phyloP scores from a whole-genome alignment of 2,329 filamentous ascomycete genomes.

The Stagonosporopsis chrysanthemi region DNA sequence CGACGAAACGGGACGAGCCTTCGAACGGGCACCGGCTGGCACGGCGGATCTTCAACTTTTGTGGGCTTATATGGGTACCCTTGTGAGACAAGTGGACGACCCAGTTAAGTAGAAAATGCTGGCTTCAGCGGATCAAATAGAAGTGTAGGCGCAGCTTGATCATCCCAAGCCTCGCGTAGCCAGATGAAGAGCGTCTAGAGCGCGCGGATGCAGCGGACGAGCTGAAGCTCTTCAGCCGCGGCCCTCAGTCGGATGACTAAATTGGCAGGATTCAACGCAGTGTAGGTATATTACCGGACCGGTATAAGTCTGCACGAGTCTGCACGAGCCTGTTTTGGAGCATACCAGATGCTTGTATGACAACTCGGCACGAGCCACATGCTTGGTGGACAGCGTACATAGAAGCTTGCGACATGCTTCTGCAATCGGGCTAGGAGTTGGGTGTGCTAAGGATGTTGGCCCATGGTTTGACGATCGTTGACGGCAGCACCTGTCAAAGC shows the following conservation, averaged over 20 bases:
- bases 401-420: background rate
- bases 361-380: background rate
- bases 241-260: background rate
- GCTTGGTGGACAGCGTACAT: background rate
- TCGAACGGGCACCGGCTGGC: constrained; percentile 7
- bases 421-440: background rate
- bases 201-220: background rate
- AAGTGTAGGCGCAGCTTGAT: background rate
- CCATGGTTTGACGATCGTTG: constrained; percentile 4
- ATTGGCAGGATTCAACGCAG: background rate
- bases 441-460: background rate
- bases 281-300: background rate
- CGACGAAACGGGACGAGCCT: constrained; percentile 9
- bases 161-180: background rate
- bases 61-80: background rate
- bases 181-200: background rate
- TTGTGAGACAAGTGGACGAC: background rate
- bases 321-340: background rate
- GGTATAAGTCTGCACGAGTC: background rate
- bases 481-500: constrained; percentile 10
- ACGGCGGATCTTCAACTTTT: background rate
- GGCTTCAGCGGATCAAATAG: background rate
- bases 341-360: background rate
- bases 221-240: constrained; percentile 1
- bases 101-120: constrained; percentile 2